A percentile compares a stretch with the other conserved stretches of the same genome.
These are phyloP conservation scores for Pseudozyma hubeiensis DNA, from an alignment of 1,284 basidiomycete genomes.

Conservation along the genomic window DNA sequence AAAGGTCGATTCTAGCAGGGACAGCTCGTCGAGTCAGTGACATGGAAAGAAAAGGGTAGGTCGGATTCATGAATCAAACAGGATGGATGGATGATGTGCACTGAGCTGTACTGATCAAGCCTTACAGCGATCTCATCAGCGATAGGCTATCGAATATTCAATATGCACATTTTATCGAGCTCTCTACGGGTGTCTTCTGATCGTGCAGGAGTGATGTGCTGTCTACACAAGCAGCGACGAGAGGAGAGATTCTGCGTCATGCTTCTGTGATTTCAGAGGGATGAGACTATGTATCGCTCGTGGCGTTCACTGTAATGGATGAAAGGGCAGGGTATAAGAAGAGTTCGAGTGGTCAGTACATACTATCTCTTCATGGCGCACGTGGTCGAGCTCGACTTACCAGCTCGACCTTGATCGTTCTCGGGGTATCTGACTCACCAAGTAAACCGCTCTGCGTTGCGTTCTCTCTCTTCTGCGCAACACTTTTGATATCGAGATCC, in stretches of 20 bases:
- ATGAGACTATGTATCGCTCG: not conserved
- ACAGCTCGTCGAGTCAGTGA: conserved; percentile 22
- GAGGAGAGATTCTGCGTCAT: not conserved
- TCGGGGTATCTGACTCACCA: conserved; percentile 5
- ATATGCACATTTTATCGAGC: not conserved
- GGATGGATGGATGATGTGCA: not conserved
- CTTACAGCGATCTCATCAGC: not conserved
- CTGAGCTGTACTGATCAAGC: not conserved
- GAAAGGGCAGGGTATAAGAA: not conserved
- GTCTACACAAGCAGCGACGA: not conserved
- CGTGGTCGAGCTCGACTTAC: conserved; percentile 42
- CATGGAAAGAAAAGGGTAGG: not conserved
- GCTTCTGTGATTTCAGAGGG: not conserved
- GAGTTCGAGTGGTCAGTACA: not conserved
- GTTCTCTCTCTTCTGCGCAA: conserved; percentile 1
- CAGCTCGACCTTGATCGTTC: conserved; percentile 31
- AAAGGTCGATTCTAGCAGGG: conserved; percentile 26
- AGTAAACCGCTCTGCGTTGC: not conserved
- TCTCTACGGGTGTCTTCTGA: not conserved
- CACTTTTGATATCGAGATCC: conserved; percentile 71
- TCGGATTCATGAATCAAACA: not conserved
- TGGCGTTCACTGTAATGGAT: conserved; percentile 7
- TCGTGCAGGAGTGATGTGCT: no score
- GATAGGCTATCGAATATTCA: no score
- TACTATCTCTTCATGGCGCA: not conserved